Evolutionary conservation across 495 filamentous ascomycete genomes (phyloP), one percentile per base, ranked within the genome.

Genomic region (Lophium mytilinum): DNA sequence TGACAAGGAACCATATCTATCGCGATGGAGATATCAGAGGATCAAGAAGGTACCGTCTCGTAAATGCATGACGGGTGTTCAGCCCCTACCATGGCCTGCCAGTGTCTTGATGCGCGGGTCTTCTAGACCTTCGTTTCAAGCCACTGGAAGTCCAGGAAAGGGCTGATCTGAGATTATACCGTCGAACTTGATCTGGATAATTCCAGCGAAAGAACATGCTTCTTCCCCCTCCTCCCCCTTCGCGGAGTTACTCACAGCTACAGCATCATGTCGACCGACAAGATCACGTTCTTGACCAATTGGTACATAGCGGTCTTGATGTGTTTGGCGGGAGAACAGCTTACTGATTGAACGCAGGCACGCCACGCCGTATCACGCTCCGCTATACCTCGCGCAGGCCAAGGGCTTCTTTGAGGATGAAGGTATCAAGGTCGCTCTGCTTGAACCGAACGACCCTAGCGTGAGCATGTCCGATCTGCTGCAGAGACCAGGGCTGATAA

Each of bases 161-260:
- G 24, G 24, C 24, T 50, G 48, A 24, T 50, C 80, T 83, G 80
- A 83, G 80, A 83, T 76, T 79, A 83, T 78, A 83, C 80, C 80
- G 80, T 80, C 73, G 71, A 85, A 87, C 83, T 85, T 87, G 83
- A 87, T 85, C 83, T 84, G 82, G 83, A 85, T 83, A 86, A 87
- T 87, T 79, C 83, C 81, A 84, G 83, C 83, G 83, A 83, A 86
- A 85, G 83, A 79, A 86, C 80, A 82, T 85, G 83, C 83, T 81
- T 80, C 75, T 80, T 80, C 72, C 69, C 73, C 69, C 68, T 64
- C 65, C 55, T 61, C 33, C 66, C 60, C 50, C 51, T 37, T 60
- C 46, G 53, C 58, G 59, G 57, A 47, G 52, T 67, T 53, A 65
- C 72, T 72, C 58, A 74, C 70, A 58, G 54, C 39, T 45, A 56